A percentile compares a stretch with the other conserved stretches of the same genome.
Evolutionary conservation across 1,284 basidiomycete genomes (phyloP).

Genomic region (Ganoderma leucocontextum): DNA sequence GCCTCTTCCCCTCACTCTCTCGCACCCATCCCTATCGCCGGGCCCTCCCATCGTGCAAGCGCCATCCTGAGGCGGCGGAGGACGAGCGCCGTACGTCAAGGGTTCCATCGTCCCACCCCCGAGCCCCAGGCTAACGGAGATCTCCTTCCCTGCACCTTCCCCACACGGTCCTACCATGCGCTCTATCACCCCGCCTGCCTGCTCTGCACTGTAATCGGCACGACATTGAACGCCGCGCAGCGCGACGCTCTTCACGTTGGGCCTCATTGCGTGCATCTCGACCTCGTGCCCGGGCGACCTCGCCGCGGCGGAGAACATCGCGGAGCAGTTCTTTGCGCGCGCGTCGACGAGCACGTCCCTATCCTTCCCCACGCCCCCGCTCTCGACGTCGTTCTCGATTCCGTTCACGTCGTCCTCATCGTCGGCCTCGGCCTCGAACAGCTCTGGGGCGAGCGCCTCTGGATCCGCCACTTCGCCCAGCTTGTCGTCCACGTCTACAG

Average conservation of each 20-base stretch:
- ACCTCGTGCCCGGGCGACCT: no score
- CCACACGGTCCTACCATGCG: not conserved
- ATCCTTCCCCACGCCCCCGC: constrained; percentile 35
- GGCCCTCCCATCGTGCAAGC: no score
- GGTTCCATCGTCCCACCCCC: not conserved
- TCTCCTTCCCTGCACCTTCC: not conserved
- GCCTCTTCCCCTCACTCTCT: no score
- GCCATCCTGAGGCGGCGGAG: no score
- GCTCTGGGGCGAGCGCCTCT: not conserved
- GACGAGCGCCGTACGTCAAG: no score
- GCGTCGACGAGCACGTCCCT: constrained; percentile 41
- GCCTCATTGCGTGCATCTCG: constrained; percentile 38
- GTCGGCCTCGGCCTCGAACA: constrained; percentile 9
- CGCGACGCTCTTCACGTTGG: constrained; percentile 28
- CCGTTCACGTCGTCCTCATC: constrained; percentile 33
- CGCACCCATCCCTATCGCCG: no score
- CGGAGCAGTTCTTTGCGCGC: constrained; percentile 42
- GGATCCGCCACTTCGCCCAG: not conserved
- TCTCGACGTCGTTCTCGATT: constrained; percentile 30
- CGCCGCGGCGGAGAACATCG: constrained; percentile 36
- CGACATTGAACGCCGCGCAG: constrained; percentile 16
- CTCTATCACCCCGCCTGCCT: not conserved
- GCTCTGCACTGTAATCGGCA: no score
- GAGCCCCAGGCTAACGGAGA: not conserved
- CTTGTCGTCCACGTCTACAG: not conserved